phyloP scores from a whole-genome alignment of 495 filamentous ascomycete genomes.

The Aspergillus haitiensis region DNA sequence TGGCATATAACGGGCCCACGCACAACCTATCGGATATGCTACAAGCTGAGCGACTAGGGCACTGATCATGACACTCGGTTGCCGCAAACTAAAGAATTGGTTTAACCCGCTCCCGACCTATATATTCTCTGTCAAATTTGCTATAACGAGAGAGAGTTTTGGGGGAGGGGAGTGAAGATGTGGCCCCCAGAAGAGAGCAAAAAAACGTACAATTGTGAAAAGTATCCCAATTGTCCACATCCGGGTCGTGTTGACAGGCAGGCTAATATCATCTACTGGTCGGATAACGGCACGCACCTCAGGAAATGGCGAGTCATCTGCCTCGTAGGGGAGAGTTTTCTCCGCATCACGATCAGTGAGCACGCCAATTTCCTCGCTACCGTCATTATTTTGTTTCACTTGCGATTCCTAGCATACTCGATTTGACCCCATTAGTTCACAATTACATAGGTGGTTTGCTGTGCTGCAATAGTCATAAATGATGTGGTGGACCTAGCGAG shows the following conservation, averaged over 20 bases:
- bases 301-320: conserved; percentile 70
- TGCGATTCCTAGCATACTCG: conserved; percentile 1
- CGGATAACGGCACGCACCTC: conserved; percentile 53
- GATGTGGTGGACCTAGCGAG: background rate
- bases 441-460: background rate
- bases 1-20: conserved; percentile 58
- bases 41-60: conserved; percentile 69
- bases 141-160: conserved; percentile 4
- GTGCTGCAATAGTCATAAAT: background rate
- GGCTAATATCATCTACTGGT: conserved; percentile 62
- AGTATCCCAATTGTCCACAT: conserved; percentile 72
- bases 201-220: conserved; percentile 55
- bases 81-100: conserved; percentile 66
- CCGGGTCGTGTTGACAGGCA: conserved; percentile 67
- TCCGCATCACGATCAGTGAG: conserved; percentile 43
- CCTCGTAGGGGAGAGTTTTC: conserved; percentile 42
- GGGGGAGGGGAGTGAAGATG: background rate
- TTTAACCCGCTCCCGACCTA: conserved; percentile 66
- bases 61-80: conserved; percentile 61
- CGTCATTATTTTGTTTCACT: background rate
- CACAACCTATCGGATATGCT: conserved; percentile 68
- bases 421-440: background rate
- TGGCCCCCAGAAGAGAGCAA: background rate
- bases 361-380: conserved; percentile 23
- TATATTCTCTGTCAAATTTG: background rate